Percentiles rank a stretch among this genome's conserved stretches.
phyloP scores from a whole-genome alignment of 2,329 filamentous ascomycete species.

The Dryadomyces sulphureus region DNA sequence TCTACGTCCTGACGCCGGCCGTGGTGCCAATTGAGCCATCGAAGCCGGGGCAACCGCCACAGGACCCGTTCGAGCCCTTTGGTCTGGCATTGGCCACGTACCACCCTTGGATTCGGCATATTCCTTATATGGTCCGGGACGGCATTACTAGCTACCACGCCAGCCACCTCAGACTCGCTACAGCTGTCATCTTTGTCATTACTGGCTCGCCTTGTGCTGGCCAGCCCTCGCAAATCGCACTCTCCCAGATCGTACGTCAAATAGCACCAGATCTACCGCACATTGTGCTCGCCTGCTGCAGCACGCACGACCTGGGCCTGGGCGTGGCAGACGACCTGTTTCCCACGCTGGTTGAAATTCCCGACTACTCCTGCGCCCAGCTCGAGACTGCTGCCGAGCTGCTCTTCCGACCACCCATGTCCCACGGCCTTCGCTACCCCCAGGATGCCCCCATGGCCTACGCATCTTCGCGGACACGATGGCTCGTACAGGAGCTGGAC shows the following conservation, averaged over 20 bases:
- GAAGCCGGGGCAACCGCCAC: slow-evolving; percentile 21
- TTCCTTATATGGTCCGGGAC: slow-evolving; percentile 50
- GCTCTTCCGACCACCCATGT: slow-evolving; percentile 24
- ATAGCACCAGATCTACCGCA: slow-evolving; percentile 24
- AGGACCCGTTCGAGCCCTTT: slow-evolving; percentile 59
- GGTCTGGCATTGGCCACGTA: slow-evolving; percentile 46
- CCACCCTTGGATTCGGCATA: slow-evolving; percentile 50
- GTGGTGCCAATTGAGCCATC: slow-evolving; percentile 28
- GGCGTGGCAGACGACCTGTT: slow-evolving; percentile 17
- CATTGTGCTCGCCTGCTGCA: slow-evolving; percentile 37
- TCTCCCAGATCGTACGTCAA: slow-evolving; percentile 21
- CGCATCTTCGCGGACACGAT: slow-evolving; percentile 19
- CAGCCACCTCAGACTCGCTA: slow-evolving; percentile 45
- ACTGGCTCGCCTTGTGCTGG: slow-evolving; percentile 30
- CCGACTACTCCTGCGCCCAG: slow-evolving; percentile 30
- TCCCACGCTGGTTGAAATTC: slow-evolving; percentile 34
- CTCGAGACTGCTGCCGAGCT: slow-evolving; percentile 35
- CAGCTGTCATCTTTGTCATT: slow-evolving; percentile 46
- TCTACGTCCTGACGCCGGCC: slow-evolving; percentile 47
- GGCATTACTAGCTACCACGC: slow-evolving; percentile 51
- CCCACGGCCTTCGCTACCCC: not conserved
- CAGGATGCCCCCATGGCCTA: slow-evolving; percentile 15
- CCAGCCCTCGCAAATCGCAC: slow-evolving; percentile 33
- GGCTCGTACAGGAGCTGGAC: slow-evolving; percentile 27
- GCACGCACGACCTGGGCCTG: slow-evolving; percentile 22